Evolutionary conservation across 208 protist species (phyloP).

Genomic region (Crithidia sp.): DNA sequence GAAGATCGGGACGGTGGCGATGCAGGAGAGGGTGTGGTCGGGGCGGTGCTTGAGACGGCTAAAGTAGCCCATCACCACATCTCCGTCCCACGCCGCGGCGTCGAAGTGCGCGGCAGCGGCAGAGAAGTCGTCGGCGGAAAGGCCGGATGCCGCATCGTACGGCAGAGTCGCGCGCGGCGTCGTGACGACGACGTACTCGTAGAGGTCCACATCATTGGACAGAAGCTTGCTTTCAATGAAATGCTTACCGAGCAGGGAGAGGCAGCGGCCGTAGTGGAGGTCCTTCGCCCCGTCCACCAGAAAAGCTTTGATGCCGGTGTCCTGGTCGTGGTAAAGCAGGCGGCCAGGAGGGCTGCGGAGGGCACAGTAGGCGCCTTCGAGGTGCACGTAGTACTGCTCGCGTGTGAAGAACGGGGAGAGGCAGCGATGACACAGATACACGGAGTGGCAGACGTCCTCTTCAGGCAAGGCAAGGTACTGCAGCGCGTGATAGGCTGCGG

Average conservation of each 20-base stretch:
- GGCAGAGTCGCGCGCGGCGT: constrained; percentile 49
- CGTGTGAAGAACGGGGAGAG: constrained; percentile 65
- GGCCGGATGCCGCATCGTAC: constrained; percentile 7
- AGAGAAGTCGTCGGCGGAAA: constrained; percentile 40
- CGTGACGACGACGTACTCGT: constrained; percentile 78
- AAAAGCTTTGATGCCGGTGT: constrained; percentile 41
- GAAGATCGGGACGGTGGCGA: constrained; percentile 71
- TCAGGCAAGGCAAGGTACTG: constrained; percentile 60
- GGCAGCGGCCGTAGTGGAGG: constrained; percentile 67
- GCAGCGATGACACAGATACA: constrained; percentile 75
- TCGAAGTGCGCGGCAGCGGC: constrained; percentile 48
- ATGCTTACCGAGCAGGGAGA: constrained; percentile 60
- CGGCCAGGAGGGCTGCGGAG: constrained; percentile 46
- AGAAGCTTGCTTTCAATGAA: constrained; percentile 82
- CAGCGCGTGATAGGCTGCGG: constrained; percentile 50
- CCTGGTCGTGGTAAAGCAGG: constrained; percentile 57
- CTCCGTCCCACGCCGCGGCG: constrained; percentile 53
- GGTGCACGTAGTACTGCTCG: constrained; percentile 48
- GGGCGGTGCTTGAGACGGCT: constrained; percentile 67
- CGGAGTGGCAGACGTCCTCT: constrained; percentile 67
- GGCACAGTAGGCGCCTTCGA: constrained; percentile 56
- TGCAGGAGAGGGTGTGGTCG: constrained; percentile 74
- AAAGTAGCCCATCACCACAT: constrained; percentile 71
- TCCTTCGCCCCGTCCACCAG: constrained; percentile 71
- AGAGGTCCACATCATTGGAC: constrained; percentile 74